These are phyloP conservation scores for Penicillium cosmopolitanum DNA, from an alignment of 495 filamentous ascomycete genomes.

Conservation along the genomic window DNA sequence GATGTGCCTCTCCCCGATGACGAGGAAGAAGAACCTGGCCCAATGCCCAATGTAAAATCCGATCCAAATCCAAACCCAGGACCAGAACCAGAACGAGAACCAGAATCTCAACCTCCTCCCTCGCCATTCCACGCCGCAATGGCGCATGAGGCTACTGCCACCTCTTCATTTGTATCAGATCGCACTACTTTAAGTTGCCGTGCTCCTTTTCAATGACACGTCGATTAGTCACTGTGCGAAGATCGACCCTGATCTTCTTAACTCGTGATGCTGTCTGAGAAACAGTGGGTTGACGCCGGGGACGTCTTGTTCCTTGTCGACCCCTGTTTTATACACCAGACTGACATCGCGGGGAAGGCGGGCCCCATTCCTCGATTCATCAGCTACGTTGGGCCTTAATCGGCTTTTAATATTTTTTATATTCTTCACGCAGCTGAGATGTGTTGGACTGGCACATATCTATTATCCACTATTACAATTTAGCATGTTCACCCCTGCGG, in stretches of 20 bases:
- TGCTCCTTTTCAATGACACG: constrained; percentile 72
- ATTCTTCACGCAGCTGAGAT: constrained; percentile 23
- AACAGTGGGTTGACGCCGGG: constrained; percentile 21
- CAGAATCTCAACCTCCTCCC: constrained; percentile 4
- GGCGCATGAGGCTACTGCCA: background rate
- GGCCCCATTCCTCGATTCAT: constrained; percentile 34
- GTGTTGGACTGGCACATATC: constrained; percentile 18
- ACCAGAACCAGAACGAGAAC: background rate
- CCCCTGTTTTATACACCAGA: constrained; percentile 38
- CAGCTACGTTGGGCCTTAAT: constrained; percentile 27
- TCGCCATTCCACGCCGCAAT: constrained; percentile 5
- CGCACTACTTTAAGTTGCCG: constrained; percentile 97
- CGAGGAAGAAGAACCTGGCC: constrained; percentile 54
- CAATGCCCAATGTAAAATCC: constrained; percentile 7
- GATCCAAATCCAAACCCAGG: too few species aligned
- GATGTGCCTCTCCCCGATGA: constrained; percentile 80
- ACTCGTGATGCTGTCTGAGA: constrained; percentile 38
- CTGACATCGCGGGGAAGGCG: constrained; percentile 42
- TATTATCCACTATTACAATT: background rate
- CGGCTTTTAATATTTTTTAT: constrained; percentile 15
- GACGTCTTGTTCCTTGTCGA: constrained; percentile 48
- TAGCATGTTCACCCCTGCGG: background rate
- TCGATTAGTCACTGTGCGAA: constrained; percentile 96
- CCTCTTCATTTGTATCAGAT: constrained; percentile 8
- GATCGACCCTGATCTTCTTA: constrained; percentile 57